Evolutionary conservation across 2,329 filamentous ascomycete genomes (phyloP).

Genomic region (Arachnopeziza araneosa): DNA sequence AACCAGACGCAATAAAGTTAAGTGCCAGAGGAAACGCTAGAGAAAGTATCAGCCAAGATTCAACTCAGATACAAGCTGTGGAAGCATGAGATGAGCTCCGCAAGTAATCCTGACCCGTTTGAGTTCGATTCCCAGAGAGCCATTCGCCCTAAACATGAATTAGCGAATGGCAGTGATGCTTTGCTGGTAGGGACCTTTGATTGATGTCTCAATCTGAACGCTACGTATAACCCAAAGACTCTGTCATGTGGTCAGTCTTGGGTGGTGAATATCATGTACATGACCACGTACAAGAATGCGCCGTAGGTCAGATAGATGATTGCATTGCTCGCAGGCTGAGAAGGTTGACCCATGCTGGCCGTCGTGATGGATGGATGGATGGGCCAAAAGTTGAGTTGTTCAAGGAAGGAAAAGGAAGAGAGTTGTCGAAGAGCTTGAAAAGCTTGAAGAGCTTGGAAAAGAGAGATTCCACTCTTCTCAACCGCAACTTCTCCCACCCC

Average conservation of each 20-base stretch:
- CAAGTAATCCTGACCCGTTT: conserved; percentile 62
- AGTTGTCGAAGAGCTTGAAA: too few species aligned
- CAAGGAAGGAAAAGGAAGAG: neutral
- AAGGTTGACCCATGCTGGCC: conserved; percentile 64
- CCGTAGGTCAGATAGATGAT: conserved; percentile 77
- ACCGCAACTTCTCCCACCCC: too few species aligned
- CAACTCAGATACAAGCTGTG: neutral
- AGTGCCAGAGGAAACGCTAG: conserved; percentile 73
- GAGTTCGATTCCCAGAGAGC: conserved; percentile 71
- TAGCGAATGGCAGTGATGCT: neutral
- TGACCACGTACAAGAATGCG: conserved; percentile 60
- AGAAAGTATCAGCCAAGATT: neutral
- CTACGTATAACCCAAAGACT: conserved; percentile 54
- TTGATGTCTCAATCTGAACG: conserved; percentile 47
- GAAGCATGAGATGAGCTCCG: neutral
- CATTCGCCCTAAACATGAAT: conserved; percentile 49
- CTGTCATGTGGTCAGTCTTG: conserved; percentile 36
- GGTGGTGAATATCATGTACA: neutral
- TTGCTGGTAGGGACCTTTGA: conserved; percentile 21
- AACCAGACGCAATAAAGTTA: conserved; percentile 89
- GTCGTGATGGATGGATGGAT: too few species aligned
- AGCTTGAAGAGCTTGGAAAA: too few species aligned
- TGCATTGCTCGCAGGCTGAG: conserved; percentile 70
- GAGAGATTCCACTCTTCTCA: too few species aligned
- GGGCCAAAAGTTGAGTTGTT: neutral